phyloP scores from a whole-genome alignment of 1,284 basidiomycete genomes.

The Puccinia polysora region DNA sequence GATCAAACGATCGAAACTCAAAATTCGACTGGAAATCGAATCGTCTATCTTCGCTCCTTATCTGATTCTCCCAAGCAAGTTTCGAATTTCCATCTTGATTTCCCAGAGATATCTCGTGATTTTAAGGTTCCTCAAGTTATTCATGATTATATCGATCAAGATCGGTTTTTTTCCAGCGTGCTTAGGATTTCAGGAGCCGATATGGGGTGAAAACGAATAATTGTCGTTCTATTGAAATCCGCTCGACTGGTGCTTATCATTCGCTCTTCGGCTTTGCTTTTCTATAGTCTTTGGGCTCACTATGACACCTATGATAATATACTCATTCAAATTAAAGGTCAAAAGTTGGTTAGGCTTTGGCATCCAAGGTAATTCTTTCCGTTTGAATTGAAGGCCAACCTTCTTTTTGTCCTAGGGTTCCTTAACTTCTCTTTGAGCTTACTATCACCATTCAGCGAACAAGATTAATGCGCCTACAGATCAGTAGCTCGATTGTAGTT shows the following conservation, averaged over 20 bases:
- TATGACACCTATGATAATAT: slow-evolving; percentile 43
- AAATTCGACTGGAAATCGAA: neutral
- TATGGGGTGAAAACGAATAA: too few species aligned
- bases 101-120: slow-evolving; percentile 26
- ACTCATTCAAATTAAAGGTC: slow-evolving; percentile 33
- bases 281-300: slow-evolving; percentile 39
- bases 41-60: slow-evolving; percentile 40
- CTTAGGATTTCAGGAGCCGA: slow-evolving; percentile 38
- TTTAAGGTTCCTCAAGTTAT: slow-evolving; percentile 32
- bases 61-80: slow-evolving; percentile 31
- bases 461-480: neutral
- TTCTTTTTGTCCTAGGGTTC: neutral
- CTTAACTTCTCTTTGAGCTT: neutral
- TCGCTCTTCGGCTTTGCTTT: neutral
- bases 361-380: slow-evolving; percentile 36
- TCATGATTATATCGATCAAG: neutral
- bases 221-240: neutral
- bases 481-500: neutral
- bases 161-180: slow-evolving; percentile 38
- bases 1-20: slow-evolving; percentile 3
- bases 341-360: slow-evolving; percentile 38
- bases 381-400: neutral
- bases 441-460: neutral
- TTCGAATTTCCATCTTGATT: slow-evolving; percentile 34
- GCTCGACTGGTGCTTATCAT: neutral